These are phyloP conservation scores for Fusarium praegraminearum DNA, from an alignment of 2,329 filamentous ascomycete genomes.

Conservation along the genomic window DNA sequence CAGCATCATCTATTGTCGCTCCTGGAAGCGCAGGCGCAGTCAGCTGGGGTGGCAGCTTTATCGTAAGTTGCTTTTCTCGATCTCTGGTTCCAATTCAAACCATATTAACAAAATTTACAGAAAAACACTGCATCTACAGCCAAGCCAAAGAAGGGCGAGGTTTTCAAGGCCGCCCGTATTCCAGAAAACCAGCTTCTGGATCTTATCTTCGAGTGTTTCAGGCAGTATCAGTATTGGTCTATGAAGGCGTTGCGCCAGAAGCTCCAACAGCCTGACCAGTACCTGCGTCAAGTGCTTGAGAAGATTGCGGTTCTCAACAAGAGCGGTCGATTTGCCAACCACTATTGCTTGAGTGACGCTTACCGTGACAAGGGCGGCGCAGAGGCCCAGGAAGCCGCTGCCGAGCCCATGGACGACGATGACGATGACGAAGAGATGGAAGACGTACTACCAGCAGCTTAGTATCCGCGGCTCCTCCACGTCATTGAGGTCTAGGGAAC, in stretches of 20 bases:
- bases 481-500: neutral
- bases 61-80: constrained; percentile 63
- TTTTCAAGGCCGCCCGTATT: constrained; percentile 88
- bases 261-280: constrained; percentile 91
- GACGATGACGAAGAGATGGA: constrained; percentile 81
- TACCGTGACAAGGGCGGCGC: constrained; percentile 55
- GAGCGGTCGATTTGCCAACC: constrained; percentile 84
- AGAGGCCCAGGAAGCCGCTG: constrained; percentile 64
- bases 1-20: constrained; percentile 66
- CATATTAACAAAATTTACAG: constrained; percentile 53
- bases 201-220: constrained; percentile 85
- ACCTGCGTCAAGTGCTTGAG: constrained; percentile 85
- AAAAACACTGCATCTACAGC: constrained; percentile 63
- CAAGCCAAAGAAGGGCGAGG: constrained; percentile 74
- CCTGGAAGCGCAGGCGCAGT: constrained; percentile 60
- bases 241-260: constrained; percentile 84
- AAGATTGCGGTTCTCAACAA: constrained; percentile 86
- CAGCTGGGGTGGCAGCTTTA: constrained; percentile 61
- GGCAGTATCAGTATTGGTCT: constrained; percentile 91
- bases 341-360: constrained; percentile 81
- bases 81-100: neutral
- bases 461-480: constrained; percentile 1
- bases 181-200: constrained; percentile 89
- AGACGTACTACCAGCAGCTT: constrained; percentile 67
- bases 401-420: constrained; percentile 69